These are phyloP conservation scores for Dissophora globulifera DNA, from an alignment of 192 early-diverging fungal species.

Conservation along the genomic window DNA sequence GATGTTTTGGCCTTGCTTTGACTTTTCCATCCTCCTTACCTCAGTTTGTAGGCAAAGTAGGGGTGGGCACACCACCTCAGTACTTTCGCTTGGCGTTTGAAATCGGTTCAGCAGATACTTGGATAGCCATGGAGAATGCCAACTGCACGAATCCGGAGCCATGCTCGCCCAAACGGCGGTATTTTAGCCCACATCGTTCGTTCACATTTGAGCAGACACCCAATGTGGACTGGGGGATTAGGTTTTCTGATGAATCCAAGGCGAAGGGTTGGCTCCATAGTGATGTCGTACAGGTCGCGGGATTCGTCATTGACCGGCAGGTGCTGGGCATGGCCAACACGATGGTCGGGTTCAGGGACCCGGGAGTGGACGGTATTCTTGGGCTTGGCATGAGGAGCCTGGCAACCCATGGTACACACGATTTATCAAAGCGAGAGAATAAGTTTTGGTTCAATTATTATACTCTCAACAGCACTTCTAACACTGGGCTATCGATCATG, in stretches of 20 bases:
- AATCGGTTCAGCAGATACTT: constrained; percentile 72
- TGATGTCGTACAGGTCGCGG: constrained; percentile 65
- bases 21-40: neutral
- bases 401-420: neutral
- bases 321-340: constrained; percentile 68
- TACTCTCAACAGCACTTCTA: too few species aligned
- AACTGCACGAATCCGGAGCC: constrained; percentile 9
- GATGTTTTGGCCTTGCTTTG: neutral
- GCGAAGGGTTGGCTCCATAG: constrained; percentile 23
- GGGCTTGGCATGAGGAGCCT: constrained; percentile 52
- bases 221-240: constrained; percentile 27
- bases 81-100: constrained; percentile 64
- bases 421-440: too few species aligned
- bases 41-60: constrained; percentile 65
- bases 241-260: constrained; percentile 39
- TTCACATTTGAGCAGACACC: constrained; percentile 5
- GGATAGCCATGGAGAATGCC: constrained; percentile 44
- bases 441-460: neutral
- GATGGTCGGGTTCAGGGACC: constrained; percentile 48
- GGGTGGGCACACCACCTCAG: constrained; percentile 72
- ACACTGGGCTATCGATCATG: too few species aligned
- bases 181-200: constrained; percentile 11
- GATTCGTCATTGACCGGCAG: constrained; percentile 60
- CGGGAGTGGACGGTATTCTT: constrained; percentile 67
- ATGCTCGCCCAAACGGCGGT: constrained; percentile 20